phyloP scores from a whole-genome alignment of 768 basidiomycete genomes.

The Suillus decipiens region DNA sequence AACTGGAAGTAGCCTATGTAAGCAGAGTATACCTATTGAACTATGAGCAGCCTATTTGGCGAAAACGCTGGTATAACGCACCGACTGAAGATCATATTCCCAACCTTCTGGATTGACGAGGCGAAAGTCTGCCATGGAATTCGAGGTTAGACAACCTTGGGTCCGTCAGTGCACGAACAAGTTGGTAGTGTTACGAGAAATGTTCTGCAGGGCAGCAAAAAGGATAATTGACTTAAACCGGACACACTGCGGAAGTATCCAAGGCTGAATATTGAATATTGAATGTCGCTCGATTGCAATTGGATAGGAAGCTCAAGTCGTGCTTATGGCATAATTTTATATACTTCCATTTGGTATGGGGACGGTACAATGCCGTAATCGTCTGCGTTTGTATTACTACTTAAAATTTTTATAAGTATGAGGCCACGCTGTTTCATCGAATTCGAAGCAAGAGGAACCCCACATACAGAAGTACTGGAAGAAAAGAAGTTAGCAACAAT shows the following conservation, averaged over 20 bases:
- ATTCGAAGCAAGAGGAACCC: no score
- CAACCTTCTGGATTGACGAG: conserved; percentile 76
- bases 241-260: background rate
- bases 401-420: background rate
- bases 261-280: no score
- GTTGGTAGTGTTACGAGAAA: background rate
- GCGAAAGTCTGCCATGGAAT: conserved; percentile 63
- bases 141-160: background rate
- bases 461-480: conserved; percentile 1
- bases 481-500: conserved; percentile 18
- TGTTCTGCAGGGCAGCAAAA: background rate
- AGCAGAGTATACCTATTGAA: conserved; percentile 59
- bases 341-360: background rate
- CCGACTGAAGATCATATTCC: conserved; percentile 80
- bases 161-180: background rate
- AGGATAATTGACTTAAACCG: background rate
- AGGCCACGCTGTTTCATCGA: background rate
- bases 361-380: background rate
- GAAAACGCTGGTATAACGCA: conserved; percentile 36
- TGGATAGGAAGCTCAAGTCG: background rate
- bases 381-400: background rate
- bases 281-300: background rate
- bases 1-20: conserved; percentile 81
- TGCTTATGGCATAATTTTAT: background rate
- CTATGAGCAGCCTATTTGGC: background rate